Base-by-base conservation (phyloP, 345 rosid species). In the Salix koriyanagi region DNA sequence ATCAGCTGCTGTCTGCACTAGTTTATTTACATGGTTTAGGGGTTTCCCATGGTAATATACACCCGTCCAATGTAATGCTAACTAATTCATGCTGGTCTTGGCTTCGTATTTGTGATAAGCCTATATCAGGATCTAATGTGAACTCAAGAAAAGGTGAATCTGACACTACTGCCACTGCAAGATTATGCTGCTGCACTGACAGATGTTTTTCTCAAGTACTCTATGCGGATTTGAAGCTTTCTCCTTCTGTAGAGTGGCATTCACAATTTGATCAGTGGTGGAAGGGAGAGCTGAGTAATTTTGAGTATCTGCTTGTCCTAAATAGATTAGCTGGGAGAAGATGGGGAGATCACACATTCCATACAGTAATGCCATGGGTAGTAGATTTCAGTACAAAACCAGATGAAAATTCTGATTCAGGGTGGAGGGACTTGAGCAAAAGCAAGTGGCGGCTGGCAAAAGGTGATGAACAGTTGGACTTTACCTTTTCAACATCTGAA, bases 401-500 rank as follows among this genome's bases (percentile, higher is more conserved):
- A 34, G 91, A 84, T 79, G 88, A 89, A 73, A 86, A 84, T 84
- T 85, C 90, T 83, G 92, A 91, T 79, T 78, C 83, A 66, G 98
- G 98, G 56, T 92, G 94, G 98, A 86, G 98, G 65, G 92, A 94
- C 85, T 86, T 94, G 82, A 90, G 93, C 82, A 94, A 92, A 86
- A 94, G 97, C 84, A 94, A 94, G 85, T 94, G 97, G 98, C 83
- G 96, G 78, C 81, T 94, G 82, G 97, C 98, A 62, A 94, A 94
- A 89, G 98, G 98, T 71, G 97, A 92, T 83, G 98, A 91, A 73
- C 98, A 94, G 79, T 85, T 94, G 84, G 98, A 94, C 86, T 94
- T 94, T 76, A 92, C 98, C 69, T 92, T 91, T 84, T 88, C 89
- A 42, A 87, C 98, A 11, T 94, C 97, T 79, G 98, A 94, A 85